Conservation (phyloP, 495 filamentous ascomycete genomes). For the Neurospora africana region DNA sequence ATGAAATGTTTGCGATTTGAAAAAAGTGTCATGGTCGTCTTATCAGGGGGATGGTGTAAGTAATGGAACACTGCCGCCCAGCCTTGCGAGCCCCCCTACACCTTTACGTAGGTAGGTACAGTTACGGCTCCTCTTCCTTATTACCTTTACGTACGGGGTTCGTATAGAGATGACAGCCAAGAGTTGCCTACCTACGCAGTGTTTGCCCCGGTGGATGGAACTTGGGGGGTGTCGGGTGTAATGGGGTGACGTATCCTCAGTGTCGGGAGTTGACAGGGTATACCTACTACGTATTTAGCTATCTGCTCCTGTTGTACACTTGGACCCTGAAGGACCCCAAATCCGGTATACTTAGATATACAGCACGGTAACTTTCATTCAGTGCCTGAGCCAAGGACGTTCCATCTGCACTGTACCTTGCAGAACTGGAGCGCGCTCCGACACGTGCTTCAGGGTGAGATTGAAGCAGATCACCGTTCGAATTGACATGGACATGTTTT, state of each 20-base stretch:
- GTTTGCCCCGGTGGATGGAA: background rate
- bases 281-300: no score
- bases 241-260: background rate
- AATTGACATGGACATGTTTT: background rate
- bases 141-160: background rate
- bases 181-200: background rate
- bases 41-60: background rate
- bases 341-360: background rate
- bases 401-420: background rate
- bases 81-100: background rate
- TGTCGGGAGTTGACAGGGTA: background rate
- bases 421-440: background rate
- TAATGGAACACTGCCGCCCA: background rate
- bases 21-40: background rate
- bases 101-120: background rate
- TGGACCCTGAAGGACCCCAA: background rate
- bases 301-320: background rate
- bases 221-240: background rate
- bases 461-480: background rate
- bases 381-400: background rate
- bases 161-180: background rate
- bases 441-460: background rate
- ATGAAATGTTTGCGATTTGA: background rate
- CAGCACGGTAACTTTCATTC: background rate
- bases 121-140: background rate